These are phyloP conservation scores for Chenopodium suecicum DNA, from an alignment of 148 eudicot species.

Conservation along the genomic window DNA sequence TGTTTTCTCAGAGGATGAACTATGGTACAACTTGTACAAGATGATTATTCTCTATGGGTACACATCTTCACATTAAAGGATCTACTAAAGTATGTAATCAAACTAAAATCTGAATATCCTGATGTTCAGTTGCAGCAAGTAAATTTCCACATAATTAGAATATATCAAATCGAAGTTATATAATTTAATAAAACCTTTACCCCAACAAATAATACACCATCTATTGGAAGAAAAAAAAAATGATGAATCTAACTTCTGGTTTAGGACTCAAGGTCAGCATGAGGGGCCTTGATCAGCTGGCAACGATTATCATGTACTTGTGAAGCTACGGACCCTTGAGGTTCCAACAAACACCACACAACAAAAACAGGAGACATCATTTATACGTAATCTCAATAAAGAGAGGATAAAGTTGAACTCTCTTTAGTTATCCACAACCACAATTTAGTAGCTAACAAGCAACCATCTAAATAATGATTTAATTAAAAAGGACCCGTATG, in stretches of 20 bases:
- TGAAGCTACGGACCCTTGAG: background rate
- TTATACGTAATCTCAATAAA: background rate
- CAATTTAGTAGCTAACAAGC: background rate
- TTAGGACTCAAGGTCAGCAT: background rate
- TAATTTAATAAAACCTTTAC: background rate
- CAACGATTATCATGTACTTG: background rate
- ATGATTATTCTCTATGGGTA: background rate
- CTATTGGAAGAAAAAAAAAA: background rate
- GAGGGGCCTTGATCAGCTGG: background rate
- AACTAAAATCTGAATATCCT: background rate
- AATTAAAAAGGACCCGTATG: no score
- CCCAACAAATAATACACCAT: background rate
- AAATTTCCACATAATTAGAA: background rate
- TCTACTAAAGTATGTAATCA: background rate
- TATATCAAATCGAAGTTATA: background rate
- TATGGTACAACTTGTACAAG: background rate
- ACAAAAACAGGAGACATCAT: background rate
- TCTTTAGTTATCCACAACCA: background rate
- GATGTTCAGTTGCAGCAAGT: background rate
- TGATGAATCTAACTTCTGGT: background rate
- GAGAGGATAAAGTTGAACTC: background rate
- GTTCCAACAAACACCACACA: background rate
- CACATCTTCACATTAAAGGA: background rate
- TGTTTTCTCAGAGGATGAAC: background rate
- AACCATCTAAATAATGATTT: no score